Evolutionary conservation across 2,329 filamentous ascomycete genomes (phyloP), one percentile per base, ranked within the genome.

Genomic region (Apiospora koreana): DNA sequence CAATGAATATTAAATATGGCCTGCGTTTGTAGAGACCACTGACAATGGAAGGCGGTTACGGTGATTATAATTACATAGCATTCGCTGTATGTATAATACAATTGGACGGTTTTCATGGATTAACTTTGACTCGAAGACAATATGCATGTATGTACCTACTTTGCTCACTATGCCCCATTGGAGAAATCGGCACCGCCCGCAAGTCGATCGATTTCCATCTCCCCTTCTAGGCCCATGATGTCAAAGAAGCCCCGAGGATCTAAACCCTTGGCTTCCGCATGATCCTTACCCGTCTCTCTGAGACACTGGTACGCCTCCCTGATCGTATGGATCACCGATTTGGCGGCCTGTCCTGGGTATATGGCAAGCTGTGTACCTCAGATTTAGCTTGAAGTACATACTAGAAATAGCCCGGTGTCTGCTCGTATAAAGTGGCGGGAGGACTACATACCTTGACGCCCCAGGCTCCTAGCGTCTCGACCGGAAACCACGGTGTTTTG

Each of bases 271-370:
- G 66, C 25, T 2, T 46, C 69, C 6, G 69, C 69, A 68, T 70
- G 64, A n/a, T 70, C 69, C 28, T 65, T 28, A n/a, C 69, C 69
- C 41, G 58, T 70, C 18, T 70, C 69, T n/a, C 28, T 58, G 25
- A 70, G 46, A 6, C 31, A 42, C 41, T 70, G 68, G 23, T 70
- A 70, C 31, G 69, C 67, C 28, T 48, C 28, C n/a, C 66, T 35
- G 45, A 70, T 65, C 2, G 69, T 64, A 12, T 70, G 69, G 38
- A 68, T 31, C 7, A 70, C 69, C 21, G 69, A 64, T 25, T 68
- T 70, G 16, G 64, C 69, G 16, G 69, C 69, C n/a, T 66, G 64
- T 23, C 69, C 66, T n/a, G 69, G 69, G 50, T 70, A 70, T 9
- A 70, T 70, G 16, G 69, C 66, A 16, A 70, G 50, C 69, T 70